These are phyloP conservation scores for Cladophialophora yegresii DNA, from an alignment of 2,329 filamentous ascomycete genomes.

Conservation along the genomic window DNA sequence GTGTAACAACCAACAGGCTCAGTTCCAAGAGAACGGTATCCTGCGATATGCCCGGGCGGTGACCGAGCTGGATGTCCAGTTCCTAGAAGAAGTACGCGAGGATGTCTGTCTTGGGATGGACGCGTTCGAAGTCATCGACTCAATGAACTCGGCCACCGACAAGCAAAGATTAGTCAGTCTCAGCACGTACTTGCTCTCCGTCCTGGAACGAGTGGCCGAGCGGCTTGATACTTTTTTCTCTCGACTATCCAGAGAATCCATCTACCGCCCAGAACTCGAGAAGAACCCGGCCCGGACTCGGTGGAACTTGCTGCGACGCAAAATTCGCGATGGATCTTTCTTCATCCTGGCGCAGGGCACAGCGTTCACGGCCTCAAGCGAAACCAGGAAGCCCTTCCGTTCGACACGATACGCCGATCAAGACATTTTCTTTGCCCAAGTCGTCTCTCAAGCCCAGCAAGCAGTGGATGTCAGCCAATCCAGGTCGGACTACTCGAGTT, in stretches of 20 bases:
- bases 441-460: constrained; percentile 22
- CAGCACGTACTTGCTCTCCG: constrained; percentile 53
- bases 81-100: constrained; percentile 25
- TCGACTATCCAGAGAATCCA: constrained; percentile 52
- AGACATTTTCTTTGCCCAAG: constrained; percentile 22
- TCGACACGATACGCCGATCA: constrained; percentile 20
- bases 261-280: constrained; percentile 57
- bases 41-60: constrained; percentile 23
- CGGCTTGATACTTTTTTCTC: constrained; percentile 56
- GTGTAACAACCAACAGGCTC: constrained; percentile 26
- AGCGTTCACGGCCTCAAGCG: constrained; percentile 3
- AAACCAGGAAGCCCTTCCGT: constrained; percentile 18
- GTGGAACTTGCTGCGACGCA: constrained; percentile 55
- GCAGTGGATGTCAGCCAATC: constrained; percentile 11
- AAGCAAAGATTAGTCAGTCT: constrained; percentile 45
- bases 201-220: constrained; percentile 57
- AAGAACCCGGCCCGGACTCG: constrained; percentile 56
- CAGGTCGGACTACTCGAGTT: background rate
- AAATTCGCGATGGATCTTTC: constrained; percentile 55
- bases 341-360: constrained; percentile 40
- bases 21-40: constrained; percentile 24
- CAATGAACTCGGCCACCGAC: constrained; percentile 45
- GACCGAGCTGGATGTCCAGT: constrained; percentile 25
- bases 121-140: constrained; percentile 53
- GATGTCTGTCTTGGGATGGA: constrained; percentile 51